Conservation (phyloP, 2,329 filamentous ascomycete species). For the Xylaria hypoxylon region DNA sequence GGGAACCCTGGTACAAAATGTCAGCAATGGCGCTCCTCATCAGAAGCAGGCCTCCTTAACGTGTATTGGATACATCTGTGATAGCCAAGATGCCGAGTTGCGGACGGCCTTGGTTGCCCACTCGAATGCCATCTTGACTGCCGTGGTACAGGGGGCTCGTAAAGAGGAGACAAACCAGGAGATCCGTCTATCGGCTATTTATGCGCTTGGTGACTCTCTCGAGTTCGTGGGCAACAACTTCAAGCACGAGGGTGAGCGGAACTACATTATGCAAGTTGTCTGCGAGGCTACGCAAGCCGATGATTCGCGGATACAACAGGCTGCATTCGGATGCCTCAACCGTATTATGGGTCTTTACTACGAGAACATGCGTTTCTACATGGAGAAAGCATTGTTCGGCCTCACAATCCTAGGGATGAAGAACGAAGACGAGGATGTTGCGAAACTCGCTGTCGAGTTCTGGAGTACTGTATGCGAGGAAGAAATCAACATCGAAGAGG, state of each 20-base stretch:
- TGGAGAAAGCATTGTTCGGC: slow-evolving; percentile 99
- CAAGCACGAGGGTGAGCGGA: slow-evolving; percentile 97
- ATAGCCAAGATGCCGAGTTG: slow-evolving; percentile 90
- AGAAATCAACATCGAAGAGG: slow-evolving; percentile 97
- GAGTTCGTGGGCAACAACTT: slow-evolving; percentile 99
- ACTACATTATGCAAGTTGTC: slow-evolving; percentile 99
- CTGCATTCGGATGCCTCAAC: slow-evolving; percentile 96
- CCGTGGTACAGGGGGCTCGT: slow-evolving; percentile 95
- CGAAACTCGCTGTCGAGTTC: slow-evolving; percentile 98
- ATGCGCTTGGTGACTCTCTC: slow-evolving; percentile 92
- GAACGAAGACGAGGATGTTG: slow-evolving; percentile 95
- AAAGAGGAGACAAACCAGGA: slow-evolving; percentile 95
- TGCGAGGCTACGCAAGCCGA: slow-evolving; percentile 97
- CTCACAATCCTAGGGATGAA: slow-evolving; percentile 99
- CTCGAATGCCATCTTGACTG: slow-evolving; percentile 97
- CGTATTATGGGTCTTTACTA: slow-evolving; percentile 99
- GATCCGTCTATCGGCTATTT: slow-evolving; percentile 91
- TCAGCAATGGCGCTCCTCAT: slow-evolving; percentile 85
- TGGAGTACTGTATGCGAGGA: slow-evolving; percentile 99
- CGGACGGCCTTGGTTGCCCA: slow-evolving; percentile 83
- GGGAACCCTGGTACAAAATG: slow-evolving; percentile 88
- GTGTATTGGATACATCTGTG: slow-evolving; percentile 98
- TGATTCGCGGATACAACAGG: slow-evolving; percentile 92
- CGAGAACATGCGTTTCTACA: slow-evolving; percentile 99
- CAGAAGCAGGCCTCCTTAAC: slow-evolving; percentile 95